Evolutionary conservation across 2,329 filamentous ascomycete species (phyloP).

Genomic region (Phyllachora maydis): DNA sequence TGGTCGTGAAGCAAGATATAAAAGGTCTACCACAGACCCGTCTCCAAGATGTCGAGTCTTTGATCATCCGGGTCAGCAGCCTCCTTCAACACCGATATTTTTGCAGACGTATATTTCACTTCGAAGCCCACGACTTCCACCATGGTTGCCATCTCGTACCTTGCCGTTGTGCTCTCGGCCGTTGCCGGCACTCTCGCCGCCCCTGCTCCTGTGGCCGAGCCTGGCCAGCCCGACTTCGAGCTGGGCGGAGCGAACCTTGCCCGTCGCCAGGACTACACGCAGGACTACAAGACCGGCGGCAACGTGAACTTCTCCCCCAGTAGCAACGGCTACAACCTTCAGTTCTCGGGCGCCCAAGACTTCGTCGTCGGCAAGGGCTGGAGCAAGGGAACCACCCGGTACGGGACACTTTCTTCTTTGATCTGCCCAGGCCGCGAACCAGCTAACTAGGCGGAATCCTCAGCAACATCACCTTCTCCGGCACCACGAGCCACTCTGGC

Average conservation of each 20-base stretch:
- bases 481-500: conserved; percentile 5
- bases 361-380: conserved; percentile 39
- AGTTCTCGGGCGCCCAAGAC: conserved; percentile 22
- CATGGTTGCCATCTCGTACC: conserved; percentile 8
- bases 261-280: conserved; percentile 15
- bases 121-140: conserved; percentile 1
- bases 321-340: conserved; percentile 16
- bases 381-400: conserved; percentile 28
- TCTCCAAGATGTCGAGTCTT: no score
- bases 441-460: no score
- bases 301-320: conserved; percentile 10
- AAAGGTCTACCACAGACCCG: no score
- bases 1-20: no score
- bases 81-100: no score
- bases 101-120: no score
- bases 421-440: no score
- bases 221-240: conserved; percentile 9
- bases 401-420: no score
- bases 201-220: conserved; percentile 5
- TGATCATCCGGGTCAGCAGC: no score
- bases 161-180: conserved; percentile 8
- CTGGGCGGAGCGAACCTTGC: conserved; percentile 8
- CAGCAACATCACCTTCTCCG: conserved; percentile 11
- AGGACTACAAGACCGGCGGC: conserved; percentile 18
- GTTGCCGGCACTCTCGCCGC: conserved; percentile 7